Conservation (phyloP, 441 rosid species). For the Aleurites moluccanus region DNA sequence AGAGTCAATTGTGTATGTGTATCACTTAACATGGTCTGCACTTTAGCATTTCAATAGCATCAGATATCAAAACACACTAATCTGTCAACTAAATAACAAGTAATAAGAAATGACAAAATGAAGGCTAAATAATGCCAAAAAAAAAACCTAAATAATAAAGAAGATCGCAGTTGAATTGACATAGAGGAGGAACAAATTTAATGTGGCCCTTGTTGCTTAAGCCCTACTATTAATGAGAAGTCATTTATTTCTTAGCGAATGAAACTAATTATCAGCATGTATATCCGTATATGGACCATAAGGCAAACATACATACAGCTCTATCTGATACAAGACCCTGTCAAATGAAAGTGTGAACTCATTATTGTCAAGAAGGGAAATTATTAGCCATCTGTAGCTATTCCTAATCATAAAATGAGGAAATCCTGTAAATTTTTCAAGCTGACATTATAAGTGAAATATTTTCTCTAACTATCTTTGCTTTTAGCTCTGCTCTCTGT, state of each 20-base stretch:
- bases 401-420: neutral
- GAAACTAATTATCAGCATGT: too few species aligned
- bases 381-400: neutral
- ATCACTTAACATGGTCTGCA: constrained; percentile 56
- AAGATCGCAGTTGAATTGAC: neutral
- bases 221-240: neutral
- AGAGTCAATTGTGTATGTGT: constrained; percentile 48
- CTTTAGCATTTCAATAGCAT: constrained; percentile 8
- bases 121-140: neutral
- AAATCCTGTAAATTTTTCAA: neutral
- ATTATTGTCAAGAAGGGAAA: neutral
- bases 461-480: neutral
- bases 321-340: neutral
- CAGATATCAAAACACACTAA: neutral
- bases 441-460: neutral
- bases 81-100: neutral
- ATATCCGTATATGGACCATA: too few species aligned
- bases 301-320: neutral
- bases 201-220: too few species aligned
- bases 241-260: neutral
- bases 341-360: neutral
- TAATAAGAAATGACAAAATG: neutral
- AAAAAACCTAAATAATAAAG: neutral
- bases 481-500: neutral
- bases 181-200: neutral